These are phyloP conservation scores for Sindora glabra DNA, from an alignment of 306 rosid species.

Conservation along the genomic window DNA sequence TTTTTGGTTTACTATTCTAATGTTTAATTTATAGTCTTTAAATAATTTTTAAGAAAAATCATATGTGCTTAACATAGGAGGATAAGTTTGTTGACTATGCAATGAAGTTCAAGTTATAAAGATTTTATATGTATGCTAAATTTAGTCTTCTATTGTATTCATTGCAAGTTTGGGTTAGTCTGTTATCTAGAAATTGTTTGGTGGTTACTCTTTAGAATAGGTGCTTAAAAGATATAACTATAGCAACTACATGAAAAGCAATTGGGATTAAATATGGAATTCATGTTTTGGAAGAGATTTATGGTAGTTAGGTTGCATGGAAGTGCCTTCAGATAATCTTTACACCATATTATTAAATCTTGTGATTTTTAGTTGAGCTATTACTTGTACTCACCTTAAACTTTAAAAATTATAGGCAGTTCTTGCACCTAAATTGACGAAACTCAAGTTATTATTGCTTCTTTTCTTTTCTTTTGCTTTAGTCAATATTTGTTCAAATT, in stretches of 20 bases:
- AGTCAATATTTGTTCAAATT: neutral
- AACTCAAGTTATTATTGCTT: neutral
- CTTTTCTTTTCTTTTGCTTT: neutral
- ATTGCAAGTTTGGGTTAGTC: slow-evolving; percentile 92
- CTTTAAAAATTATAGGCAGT: neutral
- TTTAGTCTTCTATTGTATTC: neutral
- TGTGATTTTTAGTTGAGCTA: neutral
- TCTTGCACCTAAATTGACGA: neutral
- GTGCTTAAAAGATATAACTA: slow-evolving; percentile 42
- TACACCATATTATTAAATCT: neutral
- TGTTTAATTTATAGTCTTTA: neutral
- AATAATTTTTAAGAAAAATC: neutral
- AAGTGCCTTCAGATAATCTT: neutral
- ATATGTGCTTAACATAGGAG: neutral
- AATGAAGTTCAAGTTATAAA: neutral
- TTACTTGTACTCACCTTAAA: neutral
- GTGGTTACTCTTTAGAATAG: slow-evolving; percentile 82
- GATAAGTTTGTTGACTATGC: neutral
- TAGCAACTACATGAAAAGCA: slow-evolving; percentile 55
- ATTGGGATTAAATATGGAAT: slow-evolving; percentile 61
- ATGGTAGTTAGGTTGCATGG: slow-evolving; percentile 61
- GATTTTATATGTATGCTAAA: neutral
- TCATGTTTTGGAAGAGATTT: slow-evolving; percentile 60
- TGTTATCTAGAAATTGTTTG: slow-evolving; percentile 57
- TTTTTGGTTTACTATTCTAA: neutral